Percentiles rank a stretch among this genome's conserved stretches.
Conservation (phyloP, 306 rosid genomes). For the Sesbania bispinosa region DNA sequence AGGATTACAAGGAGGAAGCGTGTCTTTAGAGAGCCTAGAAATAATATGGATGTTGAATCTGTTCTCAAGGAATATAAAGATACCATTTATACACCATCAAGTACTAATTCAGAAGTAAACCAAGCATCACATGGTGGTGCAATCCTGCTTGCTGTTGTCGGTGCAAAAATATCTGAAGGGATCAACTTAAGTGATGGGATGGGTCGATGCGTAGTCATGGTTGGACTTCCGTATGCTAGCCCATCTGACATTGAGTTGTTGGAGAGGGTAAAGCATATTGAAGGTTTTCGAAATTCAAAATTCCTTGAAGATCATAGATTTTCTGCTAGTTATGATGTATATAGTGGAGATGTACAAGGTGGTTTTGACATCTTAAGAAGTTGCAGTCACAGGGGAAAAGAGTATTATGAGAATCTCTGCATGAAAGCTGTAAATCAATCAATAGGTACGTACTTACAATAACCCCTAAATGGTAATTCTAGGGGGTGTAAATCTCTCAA, state of each 20-base stretch:
- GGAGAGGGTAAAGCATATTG: slow-evolving; percentile 91
- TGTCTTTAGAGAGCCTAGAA: slow-evolving; percentile 89
- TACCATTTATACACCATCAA: slow-evolving; percentile 42
- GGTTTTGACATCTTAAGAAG: slow-evolving; percentile 77
- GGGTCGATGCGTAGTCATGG: slow-evolving; percentile 95
- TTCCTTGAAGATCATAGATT: slow-evolving; percentile 26
- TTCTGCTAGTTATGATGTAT: slow-evolving; percentile 35
- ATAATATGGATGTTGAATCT: slow-evolving; percentile 75
- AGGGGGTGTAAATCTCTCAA: slow-evolving; percentile 8
- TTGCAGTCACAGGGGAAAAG: slow-evolving; percentile 81
- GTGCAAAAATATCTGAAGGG: slow-evolving; percentile 95
- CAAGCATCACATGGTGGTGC: slow-evolving; percentile 61
- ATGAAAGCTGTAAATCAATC: slow-evolving; percentile 99
- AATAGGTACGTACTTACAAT: slow-evolving; percentile 59
- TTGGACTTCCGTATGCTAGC: slow-evolving; percentile 93
- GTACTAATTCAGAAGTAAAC: slow-evolving; percentile 39
- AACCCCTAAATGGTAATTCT: background rate
- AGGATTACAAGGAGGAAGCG: slow-evolving; percentile 77
- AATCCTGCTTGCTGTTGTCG: slow-evolving; percentile 82
- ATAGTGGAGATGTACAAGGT: slow-evolving; percentile 48
- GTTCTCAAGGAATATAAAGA: slow-evolving; percentile 79
- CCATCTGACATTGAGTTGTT: slow-evolving; percentile 83
- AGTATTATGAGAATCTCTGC: slow-evolving; percentile 94
- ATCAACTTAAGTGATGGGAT: slow-evolving; percentile 97
- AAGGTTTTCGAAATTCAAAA: slow-evolving; percentile 52